Evolutionary conservation across 2,329 filamentous ascomycete genomes (phyloP).

Genomic region (Paraphoma chrysanthemicola): DNA sequence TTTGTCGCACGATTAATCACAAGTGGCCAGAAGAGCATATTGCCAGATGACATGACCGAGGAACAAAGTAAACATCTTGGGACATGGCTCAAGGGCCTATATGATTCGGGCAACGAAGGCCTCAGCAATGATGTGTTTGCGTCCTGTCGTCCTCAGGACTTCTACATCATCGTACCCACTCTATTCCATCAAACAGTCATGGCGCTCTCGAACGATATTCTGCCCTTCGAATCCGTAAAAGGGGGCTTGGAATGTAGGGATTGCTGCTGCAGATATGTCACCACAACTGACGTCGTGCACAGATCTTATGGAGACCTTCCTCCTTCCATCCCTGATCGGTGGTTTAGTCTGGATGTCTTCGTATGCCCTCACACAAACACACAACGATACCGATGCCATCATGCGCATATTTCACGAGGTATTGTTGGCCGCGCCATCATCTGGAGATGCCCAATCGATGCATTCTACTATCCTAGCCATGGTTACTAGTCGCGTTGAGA

Average conservation of each 20-base stretch:
- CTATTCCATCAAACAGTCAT: constrained; percentile 78
- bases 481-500: constrained; percentile 72
- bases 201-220: constrained; percentile 69
- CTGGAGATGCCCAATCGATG: constrained; percentile 74
- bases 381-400: constrained; percentile 70
- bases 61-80: constrained; percentile 71
- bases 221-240: constrained; percentile 74
- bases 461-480: constrained; percentile 75
- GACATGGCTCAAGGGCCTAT: constrained; percentile 80
- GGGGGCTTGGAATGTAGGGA: constrained; percentile 75
- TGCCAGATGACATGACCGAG: constrained; percentile 67
- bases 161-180: constrained; percentile 79
- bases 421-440: constrained; percentile 72
- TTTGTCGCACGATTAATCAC: constrained; percentile 73
- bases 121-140: constrained; percentile 83
- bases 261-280: neutral
- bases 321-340: constrained; percentile 78
- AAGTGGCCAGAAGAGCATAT: constrained; percentile 64
- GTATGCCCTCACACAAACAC: constrained; percentile 71
- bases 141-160: constrained; percentile 81
- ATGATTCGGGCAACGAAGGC: constrained; percentile 70
- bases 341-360: constrained; percentile 75
- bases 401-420: constrained; percentile 77
- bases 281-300: neutral
- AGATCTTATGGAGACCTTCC: constrained; percentile 80